Percentiles rank a stretch among this genome's conserved stretches.
These are phyloP conservation scores for Cadophora sp. DNA, from an alignment of 2,329 filamentous ascomycete genomes.

Conservation along the genomic window DNA sequence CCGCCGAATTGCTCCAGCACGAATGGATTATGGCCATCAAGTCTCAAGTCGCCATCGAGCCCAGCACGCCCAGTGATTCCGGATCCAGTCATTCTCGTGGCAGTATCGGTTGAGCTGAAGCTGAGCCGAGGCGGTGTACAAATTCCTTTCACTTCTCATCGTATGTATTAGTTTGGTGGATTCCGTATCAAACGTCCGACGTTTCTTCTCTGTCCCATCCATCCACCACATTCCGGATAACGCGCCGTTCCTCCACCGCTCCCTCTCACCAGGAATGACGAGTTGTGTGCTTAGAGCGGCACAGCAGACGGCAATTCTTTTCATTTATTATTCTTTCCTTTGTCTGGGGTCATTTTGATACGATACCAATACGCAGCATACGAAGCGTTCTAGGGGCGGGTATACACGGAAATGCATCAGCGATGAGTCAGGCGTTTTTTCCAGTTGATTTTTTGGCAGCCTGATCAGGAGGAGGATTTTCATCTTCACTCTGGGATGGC, in stretches of 20 bases:
- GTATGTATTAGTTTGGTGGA: conserved; percentile 8
- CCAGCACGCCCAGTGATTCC: conserved; percentile 65
- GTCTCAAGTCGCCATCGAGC: conserved; percentile 66
- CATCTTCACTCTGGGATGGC: no score
- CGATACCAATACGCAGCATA: conserved; percentile 27
- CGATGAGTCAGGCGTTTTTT: conserved; percentile 34
- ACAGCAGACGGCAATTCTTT: not conserved
- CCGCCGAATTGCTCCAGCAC: conserved; percentile 89
- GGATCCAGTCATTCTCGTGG: conserved; percentile 38
- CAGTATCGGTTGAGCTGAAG: conserved; percentile 33
- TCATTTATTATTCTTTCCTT: conserved; percentile 11
- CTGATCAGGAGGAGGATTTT: not conserved
- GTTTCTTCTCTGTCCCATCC: conserved; percentile 16
- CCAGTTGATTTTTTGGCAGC: not conserved
- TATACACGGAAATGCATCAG: conserved; percentile 33
- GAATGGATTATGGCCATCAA: conserved; percentile 82
- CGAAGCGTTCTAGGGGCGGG: conserved; percentile 27
- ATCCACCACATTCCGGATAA: not conserved
- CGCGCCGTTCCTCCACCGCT: conserved; percentile 3
- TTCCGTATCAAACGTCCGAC: conserved; percentile 7
- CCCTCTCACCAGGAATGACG: not conserved
- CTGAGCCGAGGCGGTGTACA: not conserved
- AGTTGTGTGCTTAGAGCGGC: not conserved
- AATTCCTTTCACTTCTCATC: conserved; percentile 6
- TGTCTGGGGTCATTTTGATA: conserved; percentile 3